A percentile compares a stretch with the other conserved stretches of the same genome.
phyloP scores from a whole-genome alignment of 768 basidiomycete genomes.

The Rhizopogon rudus region DNA sequence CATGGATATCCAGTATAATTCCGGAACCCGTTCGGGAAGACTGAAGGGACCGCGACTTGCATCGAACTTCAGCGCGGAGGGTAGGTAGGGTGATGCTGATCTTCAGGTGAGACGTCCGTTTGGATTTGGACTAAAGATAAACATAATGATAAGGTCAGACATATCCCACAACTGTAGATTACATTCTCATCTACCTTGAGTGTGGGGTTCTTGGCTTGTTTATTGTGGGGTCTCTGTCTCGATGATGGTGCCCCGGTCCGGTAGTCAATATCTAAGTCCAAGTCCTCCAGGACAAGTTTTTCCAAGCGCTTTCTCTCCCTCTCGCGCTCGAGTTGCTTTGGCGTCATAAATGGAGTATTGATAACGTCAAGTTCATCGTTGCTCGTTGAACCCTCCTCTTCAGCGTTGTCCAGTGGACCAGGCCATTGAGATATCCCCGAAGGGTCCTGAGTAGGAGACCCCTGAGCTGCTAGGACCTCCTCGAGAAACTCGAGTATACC shows the following conservation, averaged over 20 bases:
- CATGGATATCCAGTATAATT: slow-evolving; percentile 58
- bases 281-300: slow-evolving; percentile 51
- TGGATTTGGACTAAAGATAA: not conserved
- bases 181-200: slow-evolving; percentile 12
- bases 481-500: slow-evolving; percentile 46
- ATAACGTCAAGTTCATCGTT: slow-evolving; percentile 7
- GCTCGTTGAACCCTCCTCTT: slow-evolving; percentile 10
- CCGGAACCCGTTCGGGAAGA: slow-evolving; percentile 57
- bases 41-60: slow-evolving; percentile 47
- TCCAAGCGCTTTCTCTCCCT: slow-evolving; percentile 40
- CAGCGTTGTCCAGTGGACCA: not conserved
- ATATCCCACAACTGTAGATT: not conserved
- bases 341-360: slow-evolving; percentile 20
- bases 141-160: not conserved
- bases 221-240: slow-evolving; percentile 6
- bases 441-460: slow-evolving; percentile 9
- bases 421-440: not conserved
- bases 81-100: slow-evolving; percentile 1
- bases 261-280: slow-evolving; percentile 50
- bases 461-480: slow-evolving; percentile 27
- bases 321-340: slow-evolving; percentile 22
- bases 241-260: slow-evolving; percentile 10
- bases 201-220: slow-evolving; percentile 1
- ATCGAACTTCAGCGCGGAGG: slow-evolving; percentile 64
- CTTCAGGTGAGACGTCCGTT: not conserved